Evolutionary conservation across 2,329 filamentous ascomycete genomes (phyloP).

Genomic region (Claviceps fusiformis): DNA sequence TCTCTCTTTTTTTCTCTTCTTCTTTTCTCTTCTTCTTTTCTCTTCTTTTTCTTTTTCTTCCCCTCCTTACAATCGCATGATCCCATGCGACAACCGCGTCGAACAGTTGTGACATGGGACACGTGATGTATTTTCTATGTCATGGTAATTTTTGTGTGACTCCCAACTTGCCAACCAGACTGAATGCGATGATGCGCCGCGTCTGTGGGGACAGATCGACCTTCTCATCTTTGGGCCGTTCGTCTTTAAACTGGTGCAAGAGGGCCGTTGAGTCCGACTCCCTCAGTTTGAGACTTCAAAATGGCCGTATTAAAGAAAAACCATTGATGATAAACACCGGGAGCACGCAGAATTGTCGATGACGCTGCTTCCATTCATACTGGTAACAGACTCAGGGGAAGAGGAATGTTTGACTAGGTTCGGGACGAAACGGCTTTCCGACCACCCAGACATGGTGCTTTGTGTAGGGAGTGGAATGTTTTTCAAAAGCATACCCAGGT

Average conservation of each 20-base stretch:
- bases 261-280: background rate
- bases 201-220: background rate
- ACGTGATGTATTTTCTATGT: constrained; percentile 6
- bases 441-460: background rate
- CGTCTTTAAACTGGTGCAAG: constrained; percentile 2
- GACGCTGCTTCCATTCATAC: constrained; percentile 8
- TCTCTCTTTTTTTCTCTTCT: background rate
- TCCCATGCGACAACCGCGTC: constrained; percentile 2
- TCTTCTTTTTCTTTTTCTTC: too few relatives aligned
- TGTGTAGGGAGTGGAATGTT: constrained; percentile 9
- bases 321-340: constrained; percentile 3
- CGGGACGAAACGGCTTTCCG: background rate
- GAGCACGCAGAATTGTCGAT: constrained; percentile 6
- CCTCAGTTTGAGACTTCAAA: constrained; percentile 1
- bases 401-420: background rate
- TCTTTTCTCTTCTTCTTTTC: too few relatives aligned
- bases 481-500: constrained; percentile 19
- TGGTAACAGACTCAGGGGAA: constrained; percentile 2
- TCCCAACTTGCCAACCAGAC: background rate
- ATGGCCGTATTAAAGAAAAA: constrained; percentile 1
- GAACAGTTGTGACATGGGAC: constrained; percentile 4
- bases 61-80: constrained; percentile 4
- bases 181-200: constrained; percentile 1
- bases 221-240: background rate
- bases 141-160: constrained; percentile 1